Conservation (phyloP, 345 rosid species). For the Salix viminalis region DNA sequence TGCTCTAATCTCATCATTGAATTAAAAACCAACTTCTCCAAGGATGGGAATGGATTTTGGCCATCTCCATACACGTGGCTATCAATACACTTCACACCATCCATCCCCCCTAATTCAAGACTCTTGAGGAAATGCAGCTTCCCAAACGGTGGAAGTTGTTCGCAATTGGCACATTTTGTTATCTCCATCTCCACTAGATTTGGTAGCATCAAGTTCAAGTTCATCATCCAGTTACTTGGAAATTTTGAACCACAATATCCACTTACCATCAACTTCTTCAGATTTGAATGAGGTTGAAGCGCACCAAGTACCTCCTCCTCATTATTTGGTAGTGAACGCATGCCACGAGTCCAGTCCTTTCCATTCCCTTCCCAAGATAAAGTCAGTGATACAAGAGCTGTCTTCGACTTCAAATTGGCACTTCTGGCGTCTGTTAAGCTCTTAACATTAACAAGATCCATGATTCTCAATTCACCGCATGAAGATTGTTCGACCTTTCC, state of each 20-base stretch:
- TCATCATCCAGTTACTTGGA: constrained; percentile 8
- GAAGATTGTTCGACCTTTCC: too few relatives aligned
- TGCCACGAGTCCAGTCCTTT: accelerated
- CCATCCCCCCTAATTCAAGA: background rate
- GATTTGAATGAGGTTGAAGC: background rate
- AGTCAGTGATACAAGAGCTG: too few relatives aligned
- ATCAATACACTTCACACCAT: background rate
- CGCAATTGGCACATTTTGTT: background rate
- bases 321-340: too few relatives aligned
- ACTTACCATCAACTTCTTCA: background rate
- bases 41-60: background rate
- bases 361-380: too few relatives aligned
- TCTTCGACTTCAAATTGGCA: too few relatives aligned
- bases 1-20: background rate
- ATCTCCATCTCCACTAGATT: constrained; percentile 2
- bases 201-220: background rate
- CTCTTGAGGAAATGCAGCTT: background rate
- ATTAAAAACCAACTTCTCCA: background rate
- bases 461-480: too few relatives aligned
- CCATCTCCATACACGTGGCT: background rate
- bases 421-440: too few relatives aligned
- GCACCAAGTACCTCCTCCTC: background rate
- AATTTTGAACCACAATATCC: background rate
- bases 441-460: too few relatives aligned
- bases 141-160: constrained; percentile 12